A percentile compares a stretch with the other conserved stretches of the same genome.
phyloP scores from a whole-genome alignment of 2,329 filamentous ascomycete species.

The Huntiella bhutanensis region DNA sequence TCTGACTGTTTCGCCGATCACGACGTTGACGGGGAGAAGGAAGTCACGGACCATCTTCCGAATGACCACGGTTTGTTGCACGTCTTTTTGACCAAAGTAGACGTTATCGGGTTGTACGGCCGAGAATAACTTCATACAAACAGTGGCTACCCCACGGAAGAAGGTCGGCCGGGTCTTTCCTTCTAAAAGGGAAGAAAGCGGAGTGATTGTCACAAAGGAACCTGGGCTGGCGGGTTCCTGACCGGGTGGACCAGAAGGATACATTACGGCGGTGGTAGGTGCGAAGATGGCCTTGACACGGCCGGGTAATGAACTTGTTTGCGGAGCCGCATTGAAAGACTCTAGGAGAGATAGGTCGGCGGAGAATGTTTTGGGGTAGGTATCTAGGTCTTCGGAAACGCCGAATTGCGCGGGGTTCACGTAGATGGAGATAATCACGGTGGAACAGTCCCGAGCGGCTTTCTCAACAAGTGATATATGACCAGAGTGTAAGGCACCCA shows the following conservation, averaged over 20 bases:
- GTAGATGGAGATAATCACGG: conserved; percentile 81
- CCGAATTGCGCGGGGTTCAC: conserved; percentile 97
- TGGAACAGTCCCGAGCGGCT: conserved; percentile 66
- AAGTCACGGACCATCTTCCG: conserved; percentile 77
- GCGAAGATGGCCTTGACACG: conserved; percentile 71
- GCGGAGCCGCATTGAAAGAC: conserved; percentile 46
- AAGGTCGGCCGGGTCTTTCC: conserved; percentile 78
- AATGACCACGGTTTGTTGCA: conserved; percentile 88
- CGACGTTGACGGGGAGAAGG: conserved; percentile 54
- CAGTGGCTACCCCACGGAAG: conserved; percentile 87
- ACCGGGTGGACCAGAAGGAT: conserved; percentile 59
- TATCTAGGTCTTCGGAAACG: conserved; percentile 65
- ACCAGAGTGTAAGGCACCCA: conserved; percentile 90
- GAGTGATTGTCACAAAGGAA: conserved; percentile 81
- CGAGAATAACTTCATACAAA: conserved; percentile 63
- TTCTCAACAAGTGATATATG: conserved; percentile 72
- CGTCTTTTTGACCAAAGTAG: conserved; percentile 94
- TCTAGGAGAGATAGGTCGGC: conserved; percentile 56
- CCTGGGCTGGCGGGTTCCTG: conserved; percentile 59
- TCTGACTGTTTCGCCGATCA: conserved; percentile 55
- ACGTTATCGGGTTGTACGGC: conserved; percentile 43
- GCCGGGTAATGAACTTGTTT: conserved; percentile 32
- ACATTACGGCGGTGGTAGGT: conserved; percentile 67
- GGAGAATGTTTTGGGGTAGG: conserved; percentile 82
- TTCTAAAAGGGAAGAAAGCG: conserved; percentile 63